Percentiles rank a stretch among this genome's conserved stretches.
These are phyloP conservation scores for Musa itinerans DNA, from an alignment of 176 grass and related monocot genomes.

Conservation along the genomic window DNA sequence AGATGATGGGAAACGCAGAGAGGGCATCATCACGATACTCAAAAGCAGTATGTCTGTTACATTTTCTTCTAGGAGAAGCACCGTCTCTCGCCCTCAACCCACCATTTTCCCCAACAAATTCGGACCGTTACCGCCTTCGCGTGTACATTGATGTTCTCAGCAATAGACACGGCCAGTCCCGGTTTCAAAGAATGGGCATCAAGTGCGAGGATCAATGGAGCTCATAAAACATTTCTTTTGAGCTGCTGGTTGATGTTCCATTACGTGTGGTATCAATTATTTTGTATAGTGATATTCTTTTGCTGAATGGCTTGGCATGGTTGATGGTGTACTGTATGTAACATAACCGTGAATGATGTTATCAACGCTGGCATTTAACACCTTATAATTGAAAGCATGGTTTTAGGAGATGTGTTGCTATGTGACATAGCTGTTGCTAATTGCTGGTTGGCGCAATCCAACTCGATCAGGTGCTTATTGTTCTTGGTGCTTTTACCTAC, in stretches of 20 bases:
- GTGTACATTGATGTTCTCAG: conserved; percentile 80
- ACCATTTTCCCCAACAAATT: conserved; percentile 55
- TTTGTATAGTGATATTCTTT: conserved; percentile 28
- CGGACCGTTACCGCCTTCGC: conserved; percentile 54
- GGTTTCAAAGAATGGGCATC: conserved; percentile 26
- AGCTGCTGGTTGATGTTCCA: neutral
- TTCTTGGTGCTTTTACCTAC: too few relatives aligned
- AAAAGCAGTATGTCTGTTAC: conserved; percentile 57
- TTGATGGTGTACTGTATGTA: neutral
- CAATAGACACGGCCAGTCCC: conserved; percentile 44
- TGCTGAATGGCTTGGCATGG: neutral
- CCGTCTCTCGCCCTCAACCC: conserved; percentile 61
- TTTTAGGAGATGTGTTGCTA: neutral
- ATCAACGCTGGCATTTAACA: neutral
- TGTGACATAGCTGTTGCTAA: neutral
- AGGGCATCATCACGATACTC: conserved; percentile 46
- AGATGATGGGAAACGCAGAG: conserved; percentile 64
- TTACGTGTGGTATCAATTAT: conserved; percentile 21
- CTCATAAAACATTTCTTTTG: neutral
- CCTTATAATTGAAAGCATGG: neutral
- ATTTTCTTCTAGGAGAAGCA: conserved; percentile 76
- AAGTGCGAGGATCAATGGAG: neutral
- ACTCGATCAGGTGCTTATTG: too few relatives aligned
- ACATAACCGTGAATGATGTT: neutral
- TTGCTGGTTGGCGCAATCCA: too few relatives aligned